Conservation (phyloP, 225 moss, liverwort and hornwort species). For the Anthoceros angustus region DNA sequence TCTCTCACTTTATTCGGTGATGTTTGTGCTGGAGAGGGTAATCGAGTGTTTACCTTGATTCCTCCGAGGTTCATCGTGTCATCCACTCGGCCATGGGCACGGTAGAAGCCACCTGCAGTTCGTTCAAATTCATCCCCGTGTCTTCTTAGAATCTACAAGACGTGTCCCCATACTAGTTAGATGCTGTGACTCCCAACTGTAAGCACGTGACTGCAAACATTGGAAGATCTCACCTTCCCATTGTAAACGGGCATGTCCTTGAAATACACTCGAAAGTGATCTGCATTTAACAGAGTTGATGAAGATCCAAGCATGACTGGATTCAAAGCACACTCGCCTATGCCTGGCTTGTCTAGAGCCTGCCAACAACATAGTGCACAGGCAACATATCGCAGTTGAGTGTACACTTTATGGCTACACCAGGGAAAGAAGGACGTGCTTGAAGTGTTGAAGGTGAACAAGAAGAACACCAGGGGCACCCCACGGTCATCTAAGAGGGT, state of each 20-base stretch:
- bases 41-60: conserved; percentile 29
- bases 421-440: no score
- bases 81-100: conserved; percentile 52
- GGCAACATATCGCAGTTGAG: no score
- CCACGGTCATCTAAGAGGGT: conserved; percentile 31
- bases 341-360: conserved; percentile 62
- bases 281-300: conserved; percentile 30
- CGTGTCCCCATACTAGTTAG: neutral
- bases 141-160: conserved; percentile 38
- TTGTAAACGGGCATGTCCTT: conserved; percentile 1
- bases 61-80: conserved; percentile 63
- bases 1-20: neutral
- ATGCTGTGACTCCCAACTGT: neutral
- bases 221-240: neutral
- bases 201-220: neutral
- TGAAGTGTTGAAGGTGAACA: neutral
- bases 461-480: conserved; percentile 18
- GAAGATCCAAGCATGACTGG: conserved; percentile 61
- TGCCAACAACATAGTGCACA: conserved; percentile 12
- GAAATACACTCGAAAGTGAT: neutral
- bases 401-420: no score
- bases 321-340: conserved; percentile 54
- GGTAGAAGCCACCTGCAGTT: conserved; percentile 33
- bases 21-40: neutral
- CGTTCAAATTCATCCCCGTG: conserved; percentile 56